These are phyloP conservation scores for Citrullus mucosospermus DNA, from an alignment of 306 rosid species.

Conservation along the genomic window DNA sequence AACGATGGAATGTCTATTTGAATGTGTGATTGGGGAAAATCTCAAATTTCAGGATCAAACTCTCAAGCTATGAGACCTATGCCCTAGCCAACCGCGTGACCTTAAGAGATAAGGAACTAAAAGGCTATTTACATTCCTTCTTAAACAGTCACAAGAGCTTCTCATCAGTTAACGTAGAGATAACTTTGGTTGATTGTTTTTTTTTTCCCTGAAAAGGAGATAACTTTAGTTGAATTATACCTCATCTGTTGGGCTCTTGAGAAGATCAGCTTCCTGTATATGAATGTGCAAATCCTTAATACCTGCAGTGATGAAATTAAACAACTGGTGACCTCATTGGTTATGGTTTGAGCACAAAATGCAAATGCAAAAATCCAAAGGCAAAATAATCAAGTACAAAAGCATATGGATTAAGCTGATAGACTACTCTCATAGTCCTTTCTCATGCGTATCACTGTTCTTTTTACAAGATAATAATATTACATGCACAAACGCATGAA, in stretches of 20 bases:
- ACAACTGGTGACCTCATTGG: background rate
- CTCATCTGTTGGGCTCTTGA: constrained; percentile 57
- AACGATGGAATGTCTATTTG: background rate
- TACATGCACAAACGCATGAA: background rate
- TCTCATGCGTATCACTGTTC: background rate
- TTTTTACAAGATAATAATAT: background rate
- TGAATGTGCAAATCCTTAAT: constrained; percentile 41
- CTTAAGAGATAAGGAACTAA: background rate
- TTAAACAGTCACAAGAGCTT: background rate
- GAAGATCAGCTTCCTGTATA: constrained; percentile 61
- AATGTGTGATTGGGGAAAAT: background rate
- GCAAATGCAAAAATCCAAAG: background rate
- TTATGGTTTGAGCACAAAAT: background rate
- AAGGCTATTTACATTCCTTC: background rate
- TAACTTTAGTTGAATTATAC: constrained; percentile 21
- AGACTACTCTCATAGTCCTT: background rate
- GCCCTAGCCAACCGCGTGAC: background rate
- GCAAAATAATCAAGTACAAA: background rate
- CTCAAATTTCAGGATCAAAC: background rate
- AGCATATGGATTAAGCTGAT: background rate
- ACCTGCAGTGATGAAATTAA: constrained; percentile 31
- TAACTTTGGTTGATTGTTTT: too few species aligned
- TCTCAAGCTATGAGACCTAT: background rate
- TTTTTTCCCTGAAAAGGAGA: background rate
- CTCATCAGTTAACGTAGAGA: background rate